These are phyloP conservation scores for Colletotrichum sp. DNA, from an alignment of 2,329 filamentous ascomycete genomes.

Conservation along the genomic window DNA sequence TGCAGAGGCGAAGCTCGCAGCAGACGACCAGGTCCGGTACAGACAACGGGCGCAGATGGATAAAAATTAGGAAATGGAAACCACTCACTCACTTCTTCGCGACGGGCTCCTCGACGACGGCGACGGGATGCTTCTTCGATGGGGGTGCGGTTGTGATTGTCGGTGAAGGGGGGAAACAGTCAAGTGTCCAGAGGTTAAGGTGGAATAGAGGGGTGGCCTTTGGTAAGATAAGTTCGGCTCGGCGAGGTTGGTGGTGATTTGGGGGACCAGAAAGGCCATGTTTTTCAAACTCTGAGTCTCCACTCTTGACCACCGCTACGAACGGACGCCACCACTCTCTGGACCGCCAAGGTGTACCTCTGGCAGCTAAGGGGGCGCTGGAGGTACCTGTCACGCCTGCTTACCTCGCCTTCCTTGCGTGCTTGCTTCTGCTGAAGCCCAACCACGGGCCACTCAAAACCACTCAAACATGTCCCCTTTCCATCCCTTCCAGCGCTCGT, in stretches of 20 bases:
- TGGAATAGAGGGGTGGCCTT: slow-evolving; percentile 22
- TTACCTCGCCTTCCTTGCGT: background rate
- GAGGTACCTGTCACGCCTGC: background rate
- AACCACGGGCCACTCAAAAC: background rate
- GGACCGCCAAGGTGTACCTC: background rate
- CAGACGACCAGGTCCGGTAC: background rate
- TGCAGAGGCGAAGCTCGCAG: background rate
- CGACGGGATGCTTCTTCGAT: background rate
- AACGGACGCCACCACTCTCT: slow-evolving; percentile 9
- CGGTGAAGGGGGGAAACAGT: slow-evolving; percentile 20
- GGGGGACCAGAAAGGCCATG: slow-evolving; percentile 25
- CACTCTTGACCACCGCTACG: slow-evolving; percentile 20
- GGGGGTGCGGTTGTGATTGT: slow-evolving; percentile 15
- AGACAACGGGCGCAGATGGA: background rate
- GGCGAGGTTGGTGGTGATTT: slow-evolving; percentile 29
- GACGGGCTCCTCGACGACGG: slow-evolving; percentile 14
- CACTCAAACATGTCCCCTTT: background rate
- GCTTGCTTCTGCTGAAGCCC: background rate
- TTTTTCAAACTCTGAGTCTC: slow-evolving; percentile 23
- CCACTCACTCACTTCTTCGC: slow-evolving; percentile 18
- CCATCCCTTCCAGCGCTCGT: slow-evolving; percentile 7
- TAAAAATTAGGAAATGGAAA: background rate
- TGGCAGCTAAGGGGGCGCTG: background rate
- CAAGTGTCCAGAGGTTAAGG: slow-evolving; percentile 21
- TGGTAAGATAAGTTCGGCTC: slow-evolving; percentile 20